Evolutionary conservation across 2,329 filamentous ascomycete genomes (phyloP).

Genomic region (Neospermospora avenae): DNA sequence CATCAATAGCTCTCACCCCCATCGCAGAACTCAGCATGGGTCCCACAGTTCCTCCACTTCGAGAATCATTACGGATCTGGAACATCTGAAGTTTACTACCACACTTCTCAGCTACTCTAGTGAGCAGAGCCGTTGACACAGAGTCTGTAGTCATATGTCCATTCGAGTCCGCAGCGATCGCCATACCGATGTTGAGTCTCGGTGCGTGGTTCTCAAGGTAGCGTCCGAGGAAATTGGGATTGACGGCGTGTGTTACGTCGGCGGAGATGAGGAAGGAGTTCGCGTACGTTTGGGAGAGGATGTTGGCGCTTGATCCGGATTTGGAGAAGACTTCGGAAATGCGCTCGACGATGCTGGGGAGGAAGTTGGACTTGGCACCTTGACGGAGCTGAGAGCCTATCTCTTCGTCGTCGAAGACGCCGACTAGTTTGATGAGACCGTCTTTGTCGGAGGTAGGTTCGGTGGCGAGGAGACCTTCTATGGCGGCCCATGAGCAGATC

Average conservation of each 20-base stretch:
- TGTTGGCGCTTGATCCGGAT: slow-evolving; percentile 47
- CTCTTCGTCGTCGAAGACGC: slow-evolving; percentile 96
- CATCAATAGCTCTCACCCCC: slow-evolving; percentile 81
- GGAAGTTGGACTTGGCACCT: slow-evolving; percentile 85
- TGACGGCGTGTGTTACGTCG: slow-evolving; percentile 90
- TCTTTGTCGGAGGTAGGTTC: slow-evolving; percentile 53
- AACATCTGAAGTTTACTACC: slow-evolving; percentile 77
- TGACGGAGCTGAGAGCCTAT: slow-evolving; percentile 89
- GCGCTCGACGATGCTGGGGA: slow-evolving; percentile 76
- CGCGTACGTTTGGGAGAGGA: slow-evolving; percentile 80
- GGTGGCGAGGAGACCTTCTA: slow-evolving; percentile 73
- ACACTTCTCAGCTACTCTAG: slow-evolving; percentile 71
- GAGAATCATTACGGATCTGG: slow-evolving; percentile 89
- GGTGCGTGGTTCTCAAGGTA: slow-evolving; percentile 88
- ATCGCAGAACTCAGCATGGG: slow-evolving; percentile 80
- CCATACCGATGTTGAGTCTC: slow-evolving; percentile 82
- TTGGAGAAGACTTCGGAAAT: slow-evolving; percentile 66
- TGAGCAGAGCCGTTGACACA: slow-evolving; percentile 76
- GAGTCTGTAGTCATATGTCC: slow-evolving; percentile 96
- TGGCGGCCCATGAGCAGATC: slow-evolving; percentile 89
- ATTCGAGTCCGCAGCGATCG: slow-evolving; percentile 78
- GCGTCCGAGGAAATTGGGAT: slow-evolving; percentile 84
- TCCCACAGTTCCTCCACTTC: slow-evolving; percentile 91
- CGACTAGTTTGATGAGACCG: slow-evolving; percentile 80
- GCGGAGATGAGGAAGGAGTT: slow-evolving; percentile 90